A percentile compares a stretch with the other conserved stretches of the same genome.
These are phyloP conservation scores for Forsythia viridissima DNA, from an alignment of 257 asterid genomes.

Conservation along the genomic window DNA sequence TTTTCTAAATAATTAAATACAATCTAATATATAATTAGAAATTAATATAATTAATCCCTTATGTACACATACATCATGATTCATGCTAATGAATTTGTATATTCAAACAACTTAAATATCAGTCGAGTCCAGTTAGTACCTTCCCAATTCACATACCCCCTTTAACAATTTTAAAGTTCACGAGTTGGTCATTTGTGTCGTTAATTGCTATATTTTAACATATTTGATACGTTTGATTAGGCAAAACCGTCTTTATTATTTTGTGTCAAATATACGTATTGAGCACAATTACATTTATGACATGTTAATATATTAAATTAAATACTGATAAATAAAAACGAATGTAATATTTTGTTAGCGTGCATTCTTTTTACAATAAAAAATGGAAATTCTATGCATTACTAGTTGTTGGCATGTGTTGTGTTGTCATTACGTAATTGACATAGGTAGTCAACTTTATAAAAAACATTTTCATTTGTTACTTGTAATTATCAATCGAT, in stretches of 20 bases:
- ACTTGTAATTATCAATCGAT: not conserved
- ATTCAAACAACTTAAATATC: not conserved
- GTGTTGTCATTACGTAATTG: not conserved
- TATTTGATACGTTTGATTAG: no score
- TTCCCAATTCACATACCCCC: no score
- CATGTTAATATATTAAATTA: not conserved
- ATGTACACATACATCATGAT: constrained; percentile 18
- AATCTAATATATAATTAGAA: not conserved
- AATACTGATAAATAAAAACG: no score
- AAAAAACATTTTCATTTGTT: not conserved
- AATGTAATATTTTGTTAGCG: no score
- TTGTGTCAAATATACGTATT: not conserved
- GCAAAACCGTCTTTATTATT: no score
- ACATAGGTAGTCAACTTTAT: not conserved
- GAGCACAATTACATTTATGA: not conserved
- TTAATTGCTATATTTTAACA: no score
- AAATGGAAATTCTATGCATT: no score
- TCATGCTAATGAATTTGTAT: constrained; percentile 18
- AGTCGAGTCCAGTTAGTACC: no score
- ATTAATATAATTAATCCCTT: not conserved
- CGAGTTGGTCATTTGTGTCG: no score
- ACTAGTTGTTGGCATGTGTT: not conserved
- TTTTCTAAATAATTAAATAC: not conserved
- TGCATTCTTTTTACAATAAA: no score
- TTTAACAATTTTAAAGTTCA: no score